Conservation (phyloP, 2,329 filamentous ascomycete species). For the Epichloe uncinata region DNA sequence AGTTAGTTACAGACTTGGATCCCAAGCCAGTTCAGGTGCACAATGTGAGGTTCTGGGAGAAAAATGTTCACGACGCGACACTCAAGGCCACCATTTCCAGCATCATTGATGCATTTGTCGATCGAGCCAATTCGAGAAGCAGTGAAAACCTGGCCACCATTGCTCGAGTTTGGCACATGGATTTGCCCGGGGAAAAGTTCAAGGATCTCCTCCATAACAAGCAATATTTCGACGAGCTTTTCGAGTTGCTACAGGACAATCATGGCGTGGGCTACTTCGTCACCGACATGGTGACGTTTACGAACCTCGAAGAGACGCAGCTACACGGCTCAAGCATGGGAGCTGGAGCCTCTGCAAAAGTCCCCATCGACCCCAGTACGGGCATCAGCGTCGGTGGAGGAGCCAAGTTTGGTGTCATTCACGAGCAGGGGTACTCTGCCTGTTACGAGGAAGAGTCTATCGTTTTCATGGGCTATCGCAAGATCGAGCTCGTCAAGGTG, state of each 20-base stretch:
- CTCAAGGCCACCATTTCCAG: constrained; percentile 14
- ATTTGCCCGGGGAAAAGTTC: constrained; percentile 17
- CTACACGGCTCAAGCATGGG: constrained; percentile 4
- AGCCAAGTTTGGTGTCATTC: constrained; percentile 8
- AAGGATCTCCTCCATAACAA: constrained; percentile 14
- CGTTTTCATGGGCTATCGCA: constrained; percentile 16
- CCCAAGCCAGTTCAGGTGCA: constrained; percentile 15
- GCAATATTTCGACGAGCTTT: constrained; percentile 16
- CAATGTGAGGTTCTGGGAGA: constrained; percentile 16
- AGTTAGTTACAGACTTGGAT: constrained; percentile 14
- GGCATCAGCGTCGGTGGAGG: constrained; percentile 10
- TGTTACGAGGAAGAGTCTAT: constrained; percentile 17
- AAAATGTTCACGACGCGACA: constrained; percentile 13
- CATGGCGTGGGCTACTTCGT: constrained; percentile 16
- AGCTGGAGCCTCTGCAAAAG: constrained; percentile 8
- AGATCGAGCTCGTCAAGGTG: constrained; percentile 16
- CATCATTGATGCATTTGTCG: constrained; percentile 14
- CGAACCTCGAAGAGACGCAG: constrained; percentile 13
- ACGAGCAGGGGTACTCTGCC: constrained; percentile 12
- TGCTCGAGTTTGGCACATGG: constrained; percentile 18
- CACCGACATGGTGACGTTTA: constrained; percentile 16
- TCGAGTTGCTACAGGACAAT: constrained; percentile 13
- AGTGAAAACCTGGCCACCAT: constrained; percentile 13
- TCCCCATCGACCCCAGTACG: constrained; percentile 11
- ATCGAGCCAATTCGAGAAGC: constrained; percentile 11